Conservation (phyloP, 768 basidiomycete species). For the Xanthoconium stramineum region DNA sequence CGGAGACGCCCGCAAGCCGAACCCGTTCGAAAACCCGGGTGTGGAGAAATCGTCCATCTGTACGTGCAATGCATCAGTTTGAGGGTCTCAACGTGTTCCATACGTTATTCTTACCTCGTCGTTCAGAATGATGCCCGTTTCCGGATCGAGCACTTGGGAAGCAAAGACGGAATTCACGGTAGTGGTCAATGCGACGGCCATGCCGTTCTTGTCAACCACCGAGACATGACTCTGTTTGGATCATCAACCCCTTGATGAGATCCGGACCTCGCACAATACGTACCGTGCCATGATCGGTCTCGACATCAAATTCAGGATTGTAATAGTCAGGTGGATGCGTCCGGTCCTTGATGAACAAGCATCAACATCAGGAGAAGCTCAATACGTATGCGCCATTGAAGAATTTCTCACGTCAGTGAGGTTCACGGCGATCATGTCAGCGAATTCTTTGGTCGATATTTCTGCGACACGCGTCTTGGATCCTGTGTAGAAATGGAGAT, state of each 20-base stretch:
- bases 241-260: slow-evolving; percentile 4
- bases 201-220: slow-evolving; percentile 77
- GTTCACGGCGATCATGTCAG: slow-evolving; percentile 54
- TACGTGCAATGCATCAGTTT: not conserved
- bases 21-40: slow-evolving; percentile 80
- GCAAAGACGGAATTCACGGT: slow-evolving; percentile 92
- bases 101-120: slow-evolving; percentile 57
- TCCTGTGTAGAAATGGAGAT: slow-evolving; percentile 62
- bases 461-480: slow-evolving; percentile 52
- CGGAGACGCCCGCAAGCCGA: slow-evolving; percentile 79
- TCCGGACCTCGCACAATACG: not conserved
- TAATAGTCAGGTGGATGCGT: slow-evolving; percentile 86
- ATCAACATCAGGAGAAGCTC: slow-evolving; percentile 4
- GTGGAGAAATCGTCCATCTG: slow-evolving; percentile 92
- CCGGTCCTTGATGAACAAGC: slow-evolving; percentile 48
- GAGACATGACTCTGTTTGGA: slow-evolving; percentile 73
- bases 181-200: slow-evolving; percentile 83
- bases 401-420: slow-evolving; percentile 75
- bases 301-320: slow-evolving; percentile 73
- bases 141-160: slow-evolving; percentile 79
- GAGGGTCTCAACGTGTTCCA: not conserved
- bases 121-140: slow-evolving; percentile 87
- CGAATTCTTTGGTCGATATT: slow-evolving; percentile 70
- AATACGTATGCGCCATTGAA: not conserved
- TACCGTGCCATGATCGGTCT: slow-evolving; percentile 81